Evolutionary conservation across 176 grass and related monocot species (phyloP).

Genomic region (Hordeum vulgare): DNA sequence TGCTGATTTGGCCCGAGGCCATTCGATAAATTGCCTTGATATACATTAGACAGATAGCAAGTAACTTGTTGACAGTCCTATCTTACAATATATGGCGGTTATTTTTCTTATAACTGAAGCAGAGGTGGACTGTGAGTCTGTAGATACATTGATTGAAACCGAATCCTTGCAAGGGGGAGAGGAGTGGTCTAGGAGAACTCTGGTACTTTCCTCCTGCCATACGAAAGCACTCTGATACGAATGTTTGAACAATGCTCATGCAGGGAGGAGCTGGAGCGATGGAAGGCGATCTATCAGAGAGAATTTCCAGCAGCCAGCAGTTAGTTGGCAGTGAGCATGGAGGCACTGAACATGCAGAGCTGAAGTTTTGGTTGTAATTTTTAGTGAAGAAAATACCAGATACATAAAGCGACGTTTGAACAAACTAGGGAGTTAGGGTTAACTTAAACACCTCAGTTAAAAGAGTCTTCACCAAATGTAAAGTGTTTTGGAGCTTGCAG

Average conservation of each 20-base stretch:
- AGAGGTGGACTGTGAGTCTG: not conserved
- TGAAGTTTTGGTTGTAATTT: constrained; percentile 32
- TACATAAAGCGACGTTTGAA: constrained; percentile 15
- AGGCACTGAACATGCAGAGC: not conserved
- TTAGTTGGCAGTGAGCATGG: constrained; percentile 46
- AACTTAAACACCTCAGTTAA: constrained; percentile 32
- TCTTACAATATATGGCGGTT: not conserved
- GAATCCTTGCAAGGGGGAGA: not conserved
- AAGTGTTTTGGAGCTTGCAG: constrained; percentile 14
- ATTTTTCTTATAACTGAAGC: not conserved
- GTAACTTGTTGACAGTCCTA: not conserved
- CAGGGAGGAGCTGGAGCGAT: constrained; percentile 89
- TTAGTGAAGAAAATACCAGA: constrained; percentile 23
- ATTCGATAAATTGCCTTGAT: not conserved
- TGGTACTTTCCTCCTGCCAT: not conserved
- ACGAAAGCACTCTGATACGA: not conserved
- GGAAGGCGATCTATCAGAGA: constrained; percentile 73
- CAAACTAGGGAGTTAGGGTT: constrained; percentile 34
- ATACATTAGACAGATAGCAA: not conserved
- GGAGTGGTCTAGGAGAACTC: not conserved
- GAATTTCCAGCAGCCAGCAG: constrained; percentile 55
- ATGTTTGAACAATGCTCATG: constrained; percentile 2
- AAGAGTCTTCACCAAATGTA: constrained; percentile 21
- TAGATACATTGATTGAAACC: not conserved
- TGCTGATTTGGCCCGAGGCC: not conserved